Conservation (phyloP, 257 asterid genomes). For the Cinchona pubescens region DNA sequence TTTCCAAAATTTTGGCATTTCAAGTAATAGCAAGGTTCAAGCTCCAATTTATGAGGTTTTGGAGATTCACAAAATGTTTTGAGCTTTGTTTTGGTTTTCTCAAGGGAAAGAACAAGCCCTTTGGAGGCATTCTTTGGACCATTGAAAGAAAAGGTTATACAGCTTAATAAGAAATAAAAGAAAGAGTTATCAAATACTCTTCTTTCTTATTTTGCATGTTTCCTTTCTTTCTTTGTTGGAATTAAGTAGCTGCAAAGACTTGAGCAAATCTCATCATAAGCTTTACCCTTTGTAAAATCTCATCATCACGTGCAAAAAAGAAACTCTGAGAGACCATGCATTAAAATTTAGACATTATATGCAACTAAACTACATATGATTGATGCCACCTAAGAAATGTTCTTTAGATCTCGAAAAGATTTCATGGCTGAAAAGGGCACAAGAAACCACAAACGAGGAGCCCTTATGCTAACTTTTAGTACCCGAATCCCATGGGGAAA, state of each 20-base stretch:
- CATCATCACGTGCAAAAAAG: not conserved
- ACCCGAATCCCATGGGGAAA: not conserved
- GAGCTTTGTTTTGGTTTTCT: not conserved
- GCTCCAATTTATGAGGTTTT: slow-evolving; percentile 7
- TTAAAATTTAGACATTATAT: not conserved
- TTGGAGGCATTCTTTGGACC: not conserved
- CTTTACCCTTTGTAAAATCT: not conserved
- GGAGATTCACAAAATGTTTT: not conserved
- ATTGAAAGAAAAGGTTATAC: not conserved
- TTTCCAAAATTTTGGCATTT: slow-evolving; percentile 25
- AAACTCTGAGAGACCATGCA: not conserved
- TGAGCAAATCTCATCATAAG: not conserved
- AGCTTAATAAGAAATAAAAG: not conserved
- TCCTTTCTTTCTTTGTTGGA: not conserved
- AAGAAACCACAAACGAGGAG: not conserved
- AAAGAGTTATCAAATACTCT: not conserved
- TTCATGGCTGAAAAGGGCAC: not conserved
- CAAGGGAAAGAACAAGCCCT: not conserved
- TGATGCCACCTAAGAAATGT: not conserved
- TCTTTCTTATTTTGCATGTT: not conserved
- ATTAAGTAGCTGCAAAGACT: not conserved
- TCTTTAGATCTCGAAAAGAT: not conserved
- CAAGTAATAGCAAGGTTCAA: slow-evolving; percentile 18
- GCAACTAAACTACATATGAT: not conserved
- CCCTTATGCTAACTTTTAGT: not conserved